Percentiles rank a stretch among this genome's conserved stretches.
phyloP scores from a whole-genome alignment of 495 filamentous ascomycete genomes.

The Penicillium longicatenatum region DNA sequence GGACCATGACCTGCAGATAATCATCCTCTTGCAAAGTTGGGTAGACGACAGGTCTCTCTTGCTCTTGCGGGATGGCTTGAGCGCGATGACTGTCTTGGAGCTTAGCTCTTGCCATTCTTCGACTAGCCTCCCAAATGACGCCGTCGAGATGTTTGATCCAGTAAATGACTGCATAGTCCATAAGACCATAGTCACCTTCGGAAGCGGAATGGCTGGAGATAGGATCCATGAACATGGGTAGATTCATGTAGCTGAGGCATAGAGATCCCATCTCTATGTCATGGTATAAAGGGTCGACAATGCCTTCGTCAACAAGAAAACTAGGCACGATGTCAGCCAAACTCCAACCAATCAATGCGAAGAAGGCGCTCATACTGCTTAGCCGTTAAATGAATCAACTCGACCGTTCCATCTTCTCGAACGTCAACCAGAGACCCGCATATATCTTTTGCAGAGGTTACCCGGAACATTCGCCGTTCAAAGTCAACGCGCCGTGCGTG shows the following conservation, averaged over 20 bases:
- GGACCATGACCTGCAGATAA: background rate
- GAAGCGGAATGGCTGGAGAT: background rate
- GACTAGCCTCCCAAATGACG: background rate
- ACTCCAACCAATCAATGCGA: no score
- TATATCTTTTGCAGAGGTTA: constrained; percentile 2
- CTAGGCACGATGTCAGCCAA: background rate
- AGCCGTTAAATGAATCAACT: constrained; percentile 5
- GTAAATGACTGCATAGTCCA: constrained; percentile 5
- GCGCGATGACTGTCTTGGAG: background rate
- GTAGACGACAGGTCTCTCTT: background rate
- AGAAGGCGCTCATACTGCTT: constrained; percentile 1
- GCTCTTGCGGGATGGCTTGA: background rate
- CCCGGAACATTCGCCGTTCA: background rate
- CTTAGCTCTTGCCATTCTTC: background rate
- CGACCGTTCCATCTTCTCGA: constrained; percentile 3
- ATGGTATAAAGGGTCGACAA: background rate
- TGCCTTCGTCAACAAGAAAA: constrained; percentile 5
- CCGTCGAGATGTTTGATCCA: constrained; percentile 8
- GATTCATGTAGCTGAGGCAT: constrained; percentile 7
- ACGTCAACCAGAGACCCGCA: constrained; percentile 6
- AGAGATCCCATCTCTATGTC: constrained; percentile 7
- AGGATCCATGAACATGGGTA: constrained; percentile 1
- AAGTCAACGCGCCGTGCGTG: background rate
- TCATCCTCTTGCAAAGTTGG: constrained; percentile 4
- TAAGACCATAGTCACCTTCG: constrained; percentile 4